Base-by-base conservation (phyloP, 2,329 filamentous ascomycete genomes). In the Hirsutella minnesotensis region DNA sequence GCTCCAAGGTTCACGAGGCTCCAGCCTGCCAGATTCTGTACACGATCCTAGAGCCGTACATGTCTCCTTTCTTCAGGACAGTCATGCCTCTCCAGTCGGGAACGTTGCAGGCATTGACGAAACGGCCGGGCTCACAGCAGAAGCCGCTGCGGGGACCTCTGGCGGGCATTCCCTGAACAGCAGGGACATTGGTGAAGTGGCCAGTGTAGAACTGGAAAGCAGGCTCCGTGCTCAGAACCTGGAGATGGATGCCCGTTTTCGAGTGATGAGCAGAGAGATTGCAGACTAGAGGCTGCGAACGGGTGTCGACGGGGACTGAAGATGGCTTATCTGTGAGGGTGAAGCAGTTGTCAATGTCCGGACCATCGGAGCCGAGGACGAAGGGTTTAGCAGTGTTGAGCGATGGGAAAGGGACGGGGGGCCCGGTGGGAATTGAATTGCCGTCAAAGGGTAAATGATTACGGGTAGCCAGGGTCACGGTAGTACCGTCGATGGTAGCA, bases 141-240 rank as follows among this genome's bases (percentile, higher is more conserved):
- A 96, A 94, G 0, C 84, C 90, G 37, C 81, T 78, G 39, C 87
- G 75, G 4, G 77, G 57, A 0, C 73, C 76, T 39, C 86, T 75
- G 1, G 81, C 79, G 0, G 82, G 77, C 22, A 75, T 62, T 3
- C 70, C 70, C n/a, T 69, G 72, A 3, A 79, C 69, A 24, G 68
- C 81, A 0, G 85, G 82, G 12, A 94, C 82, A 53, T 92, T 68
- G 50, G 94, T 88, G 56, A 80, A 82, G 57, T 85, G 82, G 50
- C 90, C 92, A 0, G 88, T 94, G 66, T 96, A 96, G 67, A 95
- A 94, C 63, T 96, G 90, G 71, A 95, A 96, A 0, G 87, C 86
- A 0, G 92, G 92, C 69, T 96, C 90, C 0, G 90, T 96, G 68
- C 86, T 92, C 55, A 79, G 70, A 5, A 95, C 83, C 62, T 95